Evolutionary conservation across 345 rosid species (phyloP), one percentile per base, ranked within the genome.

Genomic region (Citrus sp.): DNA sequence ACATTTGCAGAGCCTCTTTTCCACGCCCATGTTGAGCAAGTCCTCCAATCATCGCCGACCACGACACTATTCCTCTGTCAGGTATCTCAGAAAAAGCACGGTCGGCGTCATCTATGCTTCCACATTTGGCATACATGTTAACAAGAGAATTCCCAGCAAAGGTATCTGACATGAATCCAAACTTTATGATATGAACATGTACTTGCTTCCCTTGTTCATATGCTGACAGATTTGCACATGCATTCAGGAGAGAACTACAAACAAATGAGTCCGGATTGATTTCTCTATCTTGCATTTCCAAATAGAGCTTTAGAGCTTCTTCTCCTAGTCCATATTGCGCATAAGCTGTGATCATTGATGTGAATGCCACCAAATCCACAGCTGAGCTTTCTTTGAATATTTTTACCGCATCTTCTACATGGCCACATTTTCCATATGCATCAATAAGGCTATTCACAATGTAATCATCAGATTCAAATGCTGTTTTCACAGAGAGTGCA

Each of bases 181-280:
- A 81, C 83, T 89, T 89, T 80, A 88, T 77, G 75, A 87, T 61
- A 64, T 88, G 91, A 75, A 81, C 87, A 81, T 89, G 93, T 63
- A 88, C 81, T 85, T 89, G 94, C 79, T 89, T 89, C 76, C 91
- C 92, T 78, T 89, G 92, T 80, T 91, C 94, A 75, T 91, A 89
- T 72, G 90, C 92, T 9, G 94, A 91, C 55, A 89, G 76, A 79
- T 80, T 87, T 60, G 94, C 92, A 78, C 90, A 87, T 67, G 94
- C 86, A 83, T 89, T 91, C 55, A 91, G 82, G 62, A 89, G 85
- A 66, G 94, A 84, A 75, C 91, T 87, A 79, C 91, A 89, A 78
- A 88, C 83, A 80, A 88, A 91, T n/a, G 92, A 84, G 78, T 91
- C 94, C 14, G 88, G 88, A 76, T 79, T 83, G 73, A 88, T 80